A percentile compares a stretch with the other conserved stretches of the same genome.
Conservation (phyloP, 2,329 filamentous ascomycete genomes). For the Aureobasidium leucospermi region DNA sequence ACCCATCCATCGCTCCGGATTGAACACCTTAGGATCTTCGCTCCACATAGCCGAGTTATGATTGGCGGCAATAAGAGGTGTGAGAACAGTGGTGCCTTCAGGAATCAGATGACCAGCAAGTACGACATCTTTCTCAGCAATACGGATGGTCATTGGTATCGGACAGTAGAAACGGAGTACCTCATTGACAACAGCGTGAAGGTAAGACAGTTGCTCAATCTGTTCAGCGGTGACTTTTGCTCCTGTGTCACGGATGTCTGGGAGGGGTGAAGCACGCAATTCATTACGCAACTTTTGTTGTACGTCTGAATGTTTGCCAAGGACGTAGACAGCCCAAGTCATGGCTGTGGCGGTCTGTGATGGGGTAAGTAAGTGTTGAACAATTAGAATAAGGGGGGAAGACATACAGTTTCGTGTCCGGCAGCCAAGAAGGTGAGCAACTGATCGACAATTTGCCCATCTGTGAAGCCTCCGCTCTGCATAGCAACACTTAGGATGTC, state of each 20-base stretch:
- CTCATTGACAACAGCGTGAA: conserved; percentile 40
- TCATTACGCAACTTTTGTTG: conserved; percentile 63
- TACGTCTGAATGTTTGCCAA: conserved; percentile 58
- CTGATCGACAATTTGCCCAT: conserved; percentile 47
- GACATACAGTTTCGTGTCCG: conserved; percentile 56
- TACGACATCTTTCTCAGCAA: conserved; percentile 17
- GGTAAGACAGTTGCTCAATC: conserved; percentile 38
- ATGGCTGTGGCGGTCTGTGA: conserved; percentile 58
- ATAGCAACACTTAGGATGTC: conserved; percentile 45
- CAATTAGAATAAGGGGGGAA: fast-evolving
- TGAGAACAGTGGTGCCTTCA: conserved; percentile 30
- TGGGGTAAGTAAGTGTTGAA: neutral
- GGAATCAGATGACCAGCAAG: conserved; percentile 31
- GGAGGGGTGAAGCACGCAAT: conserved; percentile 49
- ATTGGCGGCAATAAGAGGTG: conserved; percentile 38
- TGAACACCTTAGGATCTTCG: conserved; percentile 33
- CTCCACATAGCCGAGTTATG: conserved; percentile 37
- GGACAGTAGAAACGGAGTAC: conserved; percentile 19
- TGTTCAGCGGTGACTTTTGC: conserved; percentile 37
- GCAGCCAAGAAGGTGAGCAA: conserved; percentile 51
- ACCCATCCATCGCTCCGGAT: conserved; percentile 39
- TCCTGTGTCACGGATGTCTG: neutral
- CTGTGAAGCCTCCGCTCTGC: conserved; percentile 45
- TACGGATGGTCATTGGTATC: conserved; percentile 17
- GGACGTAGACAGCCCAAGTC: conserved; percentile 66